Base-by-base conservation (phyloP, 1,139 yeast genomes). In the Wickerhamomyces sp. region DNA sequence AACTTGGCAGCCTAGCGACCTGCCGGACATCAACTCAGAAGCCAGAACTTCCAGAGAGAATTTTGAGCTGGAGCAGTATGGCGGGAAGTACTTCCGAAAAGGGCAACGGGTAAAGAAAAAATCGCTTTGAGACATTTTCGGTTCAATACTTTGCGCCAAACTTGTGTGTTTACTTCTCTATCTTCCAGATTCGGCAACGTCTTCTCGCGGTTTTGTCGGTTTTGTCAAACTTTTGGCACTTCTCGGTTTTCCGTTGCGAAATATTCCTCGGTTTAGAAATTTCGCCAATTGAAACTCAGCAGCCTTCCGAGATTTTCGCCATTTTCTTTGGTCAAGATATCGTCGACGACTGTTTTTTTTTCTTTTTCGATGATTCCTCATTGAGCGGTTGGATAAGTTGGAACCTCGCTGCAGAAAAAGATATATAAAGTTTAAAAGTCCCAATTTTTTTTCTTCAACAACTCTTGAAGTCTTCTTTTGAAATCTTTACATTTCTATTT, bases 401-500 rank as follows among this genome's bases (percentile, higher is more conserved):
- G 23, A 18, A 18, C 23, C 23, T 18, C 23, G 23, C 23, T 18
- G 23, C 23, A 18, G 23, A 32, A 29, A 42, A 42, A 32, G 29
- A 31, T 32, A n/a, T 42, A 37, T 42, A 37, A 35, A 42, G 27
- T 36, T 30, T 18, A 23, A 31, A 32, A 33, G 26, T 13, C 32
- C 39, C 44, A 34, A 41, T 15, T 27, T 15, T 32, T 31, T 37
- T 30, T 18, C 9, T 7, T 27, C 30, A 14, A n/a, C 27, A 32
- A 5, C 29, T 42, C 34, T 33, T 6, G 11, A 8, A 13, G 14
- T 15, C 31, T 36, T 38, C 38, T 29, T 34, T 39, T 36, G 36
- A 36, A 15, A 36, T 34, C 40, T 40, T 42, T 44, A 49, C 54
- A 51, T 47, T 46, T 47, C 45, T 47, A 45, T 49, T 48, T 38